Percentiles rank a stretch among this genome's conserved stretches.
Conservation (phyloP, 1,284 basidiomycete species). For the Leccinum pachyderme region DNA sequence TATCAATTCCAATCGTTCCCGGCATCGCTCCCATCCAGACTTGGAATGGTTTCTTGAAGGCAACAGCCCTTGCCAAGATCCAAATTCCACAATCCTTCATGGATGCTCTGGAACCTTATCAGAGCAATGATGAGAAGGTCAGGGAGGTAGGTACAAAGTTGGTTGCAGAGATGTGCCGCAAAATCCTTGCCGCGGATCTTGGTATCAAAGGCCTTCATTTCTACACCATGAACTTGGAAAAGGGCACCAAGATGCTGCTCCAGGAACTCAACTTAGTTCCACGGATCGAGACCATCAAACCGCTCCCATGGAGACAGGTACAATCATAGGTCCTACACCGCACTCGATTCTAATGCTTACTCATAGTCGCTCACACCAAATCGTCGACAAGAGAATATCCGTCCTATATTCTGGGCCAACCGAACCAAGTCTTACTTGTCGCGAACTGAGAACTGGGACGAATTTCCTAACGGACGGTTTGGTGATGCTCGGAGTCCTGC, state of each 20-base stretch:
- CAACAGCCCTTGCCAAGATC: slow-evolving; percentile 86
- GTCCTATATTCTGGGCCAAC: slow-evolving; percentile 97
- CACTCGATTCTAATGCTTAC: slow-evolving; percentile 54
- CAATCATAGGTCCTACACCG: slow-evolving; percentile 12
- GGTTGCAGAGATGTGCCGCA: slow-evolving; percentile 85
- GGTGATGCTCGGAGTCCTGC: slow-evolving; percentile 96
- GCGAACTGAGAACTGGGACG: slow-evolving; percentile 96
- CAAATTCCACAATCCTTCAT: slow-evolving; percentile 80
- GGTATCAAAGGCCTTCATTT: slow-evolving; percentile 90
- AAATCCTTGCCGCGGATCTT: slow-evolving; percentile 74
- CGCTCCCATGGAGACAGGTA: slow-evolving; percentile 91
- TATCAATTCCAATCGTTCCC: slow-evolving; percentile 93
- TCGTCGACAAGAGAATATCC: slow-evolving; percentile 83
- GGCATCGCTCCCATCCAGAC: slow-evolving; percentile 98
- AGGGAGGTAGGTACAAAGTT: slow-evolving; percentile 85
- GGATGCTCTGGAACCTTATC: slow-evolving; percentile 84
- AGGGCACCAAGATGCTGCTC: slow-evolving; percentile 89
- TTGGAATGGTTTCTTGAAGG: slow-evolving; percentile 94
- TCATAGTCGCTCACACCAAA: slow-evolving; percentile 81
- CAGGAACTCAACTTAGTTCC: slow-evolving; percentile 86
- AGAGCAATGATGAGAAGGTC: slow-evolving; percentile 90
- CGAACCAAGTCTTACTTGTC: slow-evolving; percentile 88
- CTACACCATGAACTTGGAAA: slow-evolving; percentile 98
- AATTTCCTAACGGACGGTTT: slow-evolving; percentile 98
- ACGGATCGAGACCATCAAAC: slow-evolving; percentile 82